Conservation (phyloP, 2,329 filamentous ascomycete genomes). For the Keithomyces neogunnii region DNA sequence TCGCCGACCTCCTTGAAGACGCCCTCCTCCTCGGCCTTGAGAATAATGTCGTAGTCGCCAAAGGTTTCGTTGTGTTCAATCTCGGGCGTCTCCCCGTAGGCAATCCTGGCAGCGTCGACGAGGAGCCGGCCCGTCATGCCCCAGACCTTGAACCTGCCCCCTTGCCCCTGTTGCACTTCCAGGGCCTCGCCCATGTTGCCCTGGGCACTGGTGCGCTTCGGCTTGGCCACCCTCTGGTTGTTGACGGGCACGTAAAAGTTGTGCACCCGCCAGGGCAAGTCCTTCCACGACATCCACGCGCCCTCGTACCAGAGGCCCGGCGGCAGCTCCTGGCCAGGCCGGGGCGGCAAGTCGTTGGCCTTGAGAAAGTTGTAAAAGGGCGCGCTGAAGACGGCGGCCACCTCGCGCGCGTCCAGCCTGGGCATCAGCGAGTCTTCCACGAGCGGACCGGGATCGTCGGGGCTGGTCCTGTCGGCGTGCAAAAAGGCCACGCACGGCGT, state of each 20-base stretch:
- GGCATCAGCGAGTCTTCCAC: constrained; percentile 69
- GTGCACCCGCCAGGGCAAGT: constrained; percentile 74
- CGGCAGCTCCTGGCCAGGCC: constrained; percentile 28
- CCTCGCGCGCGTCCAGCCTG: constrained; percentile 77
- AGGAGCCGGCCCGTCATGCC: constrained; percentile 90
- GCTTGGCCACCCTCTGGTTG: constrained; percentile 59
- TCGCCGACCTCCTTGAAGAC: constrained; percentile 32
- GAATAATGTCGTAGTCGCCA: constrained; percentile 46
- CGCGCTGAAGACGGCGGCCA: constrained; percentile 87
- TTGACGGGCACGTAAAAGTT: constrained; percentile 84
- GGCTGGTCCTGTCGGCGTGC: constrained; percentile 40
- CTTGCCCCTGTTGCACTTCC: constrained; percentile 38
- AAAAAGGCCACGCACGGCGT: constrained; percentile 73
- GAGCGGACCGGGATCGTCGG: constrained; percentile 26
- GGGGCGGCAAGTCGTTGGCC: constrained; percentile 44
- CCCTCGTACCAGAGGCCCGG: constrained; percentile 76
- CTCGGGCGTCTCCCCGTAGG: constrained; percentile 73
- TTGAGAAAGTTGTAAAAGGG: constrained; percentile 78
- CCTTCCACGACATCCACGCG: constrained; percentile 71
- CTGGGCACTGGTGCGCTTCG: constrained; percentile 34
- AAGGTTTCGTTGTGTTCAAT: constrained; percentile 60
- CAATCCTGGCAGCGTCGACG: constrained; percentile 78
- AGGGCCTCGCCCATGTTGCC: constrained; percentile 33
- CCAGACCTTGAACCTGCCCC: constrained; percentile 73
- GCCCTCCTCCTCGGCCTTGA: constrained; percentile 35